Evolutionary conservation across 352 stramenopile genomes (phyloP), one percentile per base, ranked within the genome.

Genomic region (Globisporangium ultimum): DNA sequence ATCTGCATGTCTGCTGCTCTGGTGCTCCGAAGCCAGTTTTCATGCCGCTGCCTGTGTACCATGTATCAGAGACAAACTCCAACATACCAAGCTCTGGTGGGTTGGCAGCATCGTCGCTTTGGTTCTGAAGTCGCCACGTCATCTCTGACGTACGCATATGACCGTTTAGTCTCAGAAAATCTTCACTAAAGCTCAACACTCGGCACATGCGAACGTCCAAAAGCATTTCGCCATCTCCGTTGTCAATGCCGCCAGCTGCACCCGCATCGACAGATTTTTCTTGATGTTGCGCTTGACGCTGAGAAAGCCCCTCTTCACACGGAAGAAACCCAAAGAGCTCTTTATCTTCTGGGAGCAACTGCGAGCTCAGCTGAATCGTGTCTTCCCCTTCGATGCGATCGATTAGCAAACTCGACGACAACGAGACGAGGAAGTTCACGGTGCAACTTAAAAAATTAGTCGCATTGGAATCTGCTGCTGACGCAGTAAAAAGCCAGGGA

Each of bases 321-420:
- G 72, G 74, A 13, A 84, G 52, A 58, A 84, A 87, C 0, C 74
- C 77, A 17, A 46, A 42, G 32, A 80, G 41, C 42, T 84, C 70
- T 12, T 48, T 43, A 28, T 87, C 77, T 48, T 87, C 77, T 2
- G 70, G 74, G 9, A 84, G 45, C 9, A 24, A 12, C 43, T 54
- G 32, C 10, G 17, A 22, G n/a, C 38, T 22, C 53, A 65, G 34
- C 21, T 15, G 21, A n/a, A 15, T 20, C 38, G 53, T n/a, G 18
- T 60, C 59, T 55, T 60, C 45, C 10, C 59, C 59, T 36, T 60
- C 18, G 20, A 65, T 48, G 8, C 53, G 58, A 21, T 68, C 62
- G 3, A 57, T 43, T 1, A 68, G 48, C 22, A 70, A 40, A 41
- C 48, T 78, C 48, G 43, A 50, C 10, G 56, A 60, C 8, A 61